These are phyloP conservation scores for Zygosaccharomyces pseudobailii DNA, from an alignment of 1,139 yeast species.

Conservation along the genomic window DNA sequence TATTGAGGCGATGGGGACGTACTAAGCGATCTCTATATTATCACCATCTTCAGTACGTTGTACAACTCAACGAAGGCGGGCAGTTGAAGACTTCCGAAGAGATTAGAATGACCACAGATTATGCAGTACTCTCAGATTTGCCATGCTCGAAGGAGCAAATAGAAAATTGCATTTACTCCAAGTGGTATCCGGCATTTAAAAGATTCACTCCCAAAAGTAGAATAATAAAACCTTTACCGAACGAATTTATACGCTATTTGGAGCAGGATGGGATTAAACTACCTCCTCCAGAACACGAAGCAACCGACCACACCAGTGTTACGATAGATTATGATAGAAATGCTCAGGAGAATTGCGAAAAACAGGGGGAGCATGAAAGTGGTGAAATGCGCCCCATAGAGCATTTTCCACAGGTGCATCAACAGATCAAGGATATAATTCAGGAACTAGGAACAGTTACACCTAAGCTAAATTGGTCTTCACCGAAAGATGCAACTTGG, in stretches of 20 bases:
- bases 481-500: slow-evolving; percentile 95
- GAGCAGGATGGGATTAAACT: slow-evolving; percentile 71
- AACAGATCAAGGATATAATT: slow-evolving; percentile 42
- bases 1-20: slow-evolving; percentile 4
- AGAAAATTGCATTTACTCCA: slow-evolving; percentile 62
- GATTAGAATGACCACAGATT: slow-evolving; percentile 9
- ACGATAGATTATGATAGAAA: slow-evolving; percentile 48
- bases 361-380: slow-evolving; percentile 30
- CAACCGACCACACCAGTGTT: slow-evolving; percentile 36
- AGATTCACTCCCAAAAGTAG: slow-evolving; percentile 47
- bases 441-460: slow-evolving; percentile 55
- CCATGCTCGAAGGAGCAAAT: slow-evolving; percentile 48
- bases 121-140: slow-evolving; percentile 35
- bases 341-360: slow-evolving; percentile 72
- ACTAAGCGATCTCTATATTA: not conserved
- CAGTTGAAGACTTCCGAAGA: not conserved
- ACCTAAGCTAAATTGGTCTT: slow-evolving; percentile 94
- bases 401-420: slow-evolving; percentile 57
- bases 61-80: too few species aligned
- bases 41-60: too few species aligned
- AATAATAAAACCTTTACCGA: slow-evolving; percentile 62
- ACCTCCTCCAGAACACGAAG: slow-evolving; percentile 40
- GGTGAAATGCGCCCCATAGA: slow-evolving; percentile 40
- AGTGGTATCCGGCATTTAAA: slow-evolving; percentile 62
- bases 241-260: slow-evolving; percentile 62